These are phyloP conservation scores for Clathrospora elynae DNA, from an alignment of 2,329 filamentous ascomycete genomes.

Conservation along the genomic window DNA sequence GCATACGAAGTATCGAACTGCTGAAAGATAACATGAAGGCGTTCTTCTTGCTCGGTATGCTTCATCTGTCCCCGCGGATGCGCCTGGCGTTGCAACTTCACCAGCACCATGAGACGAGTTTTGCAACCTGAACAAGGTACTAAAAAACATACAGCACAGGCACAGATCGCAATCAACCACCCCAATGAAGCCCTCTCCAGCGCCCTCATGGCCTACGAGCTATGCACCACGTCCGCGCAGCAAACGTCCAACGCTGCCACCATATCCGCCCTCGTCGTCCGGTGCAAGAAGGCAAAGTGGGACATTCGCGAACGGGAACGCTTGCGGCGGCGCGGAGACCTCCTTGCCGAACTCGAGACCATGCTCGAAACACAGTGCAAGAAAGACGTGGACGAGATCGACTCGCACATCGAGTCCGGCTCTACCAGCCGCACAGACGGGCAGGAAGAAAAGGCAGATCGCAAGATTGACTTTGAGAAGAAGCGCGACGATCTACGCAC, in stretches of 20 bases:
- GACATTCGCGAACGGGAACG: conserved; percentile 71
- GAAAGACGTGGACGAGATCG: conserved; percentile 46
- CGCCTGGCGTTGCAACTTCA: not conserved
- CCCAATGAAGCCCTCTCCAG: conserved; percentile 73
- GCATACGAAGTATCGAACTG: conserved; percentile 73
- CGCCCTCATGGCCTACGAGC: conserved; percentile 73
- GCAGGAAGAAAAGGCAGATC: conserved; percentile 55
- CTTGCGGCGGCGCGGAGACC: conserved; percentile 58
- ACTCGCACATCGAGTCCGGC: conserved; percentile 41
- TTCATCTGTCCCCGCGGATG: not conserved
- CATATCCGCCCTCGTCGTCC: conserved; percentile 74
- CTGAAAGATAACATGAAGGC: conserved; percentile 75
- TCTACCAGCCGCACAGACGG: conserved; percentile 53
- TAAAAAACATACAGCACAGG: conserved; percentile 63
- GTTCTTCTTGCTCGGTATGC: conserved; percentile 70
- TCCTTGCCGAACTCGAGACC: conserved; percentile 65
- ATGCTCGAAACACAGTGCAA: conserved; percentile 45
- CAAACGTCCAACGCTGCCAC: conserved; percentile 71
- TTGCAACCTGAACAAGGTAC: conserved; percentile 4
- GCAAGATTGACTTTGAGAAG: conserved; percentile 48
- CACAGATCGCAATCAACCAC: conserved; percentile 74
- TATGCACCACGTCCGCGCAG: conserved; percentile 62
- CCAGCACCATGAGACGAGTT: not conserved
- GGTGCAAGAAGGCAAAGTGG: conserved; percentile 86
- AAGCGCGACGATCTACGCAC: conserved; percentile 53